These are phyloP conservation scores for Hansenula lynferdii DNA, from an alignment of 1,139 yeast species.

Conservation along the genomic window DNA sequence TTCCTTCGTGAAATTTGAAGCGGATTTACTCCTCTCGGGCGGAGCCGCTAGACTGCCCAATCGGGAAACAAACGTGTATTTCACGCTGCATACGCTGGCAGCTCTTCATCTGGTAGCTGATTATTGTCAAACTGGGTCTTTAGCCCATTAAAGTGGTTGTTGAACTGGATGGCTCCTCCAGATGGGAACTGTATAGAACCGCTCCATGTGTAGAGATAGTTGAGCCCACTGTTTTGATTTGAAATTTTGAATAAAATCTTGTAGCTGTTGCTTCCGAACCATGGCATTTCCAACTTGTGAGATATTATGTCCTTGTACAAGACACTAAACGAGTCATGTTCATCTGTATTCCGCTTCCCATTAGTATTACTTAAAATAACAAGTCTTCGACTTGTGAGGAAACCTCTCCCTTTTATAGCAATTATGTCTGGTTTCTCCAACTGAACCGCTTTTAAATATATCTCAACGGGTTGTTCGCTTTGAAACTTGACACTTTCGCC, in stretches of 20 bases:
- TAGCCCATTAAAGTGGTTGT: slow-evolving; percentile 26
- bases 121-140: slow-evolving; percentile 32
- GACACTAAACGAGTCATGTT: slow-evolving; percentile 27
- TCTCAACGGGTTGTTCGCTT: slow-evolving; percentile 13
- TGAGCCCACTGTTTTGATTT: slow-evolving; percentile 38
- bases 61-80: slow-evolving; percentile 5
- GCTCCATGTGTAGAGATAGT: slow-evolving; percentile 34
- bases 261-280: slow-evolving; percentile 54
- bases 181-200: slow-evolving; percentile 39
- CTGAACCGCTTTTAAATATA: slow-evolving; percentile 16
- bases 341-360: neutral
- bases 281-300: slow-evolving; percentile 42
- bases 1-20: neutral
- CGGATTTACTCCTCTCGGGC: too few species aligned
- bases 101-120: slow-evolving; percentile 39
- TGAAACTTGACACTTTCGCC: slow-evolving; percentile 14
- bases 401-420: slow-evolving; percentile 25
- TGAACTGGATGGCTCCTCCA: slow-evolving; percentile 44
- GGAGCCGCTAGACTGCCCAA: slow-evolving; percentile 10
- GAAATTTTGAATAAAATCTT: slow-evolving; percentile 37
- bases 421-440: slow-evolving; percentile 22
- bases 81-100: slow-evolving; percentile 34
- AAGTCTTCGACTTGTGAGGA: slow-evolving; percentile 28
- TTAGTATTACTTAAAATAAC: slow-evolving; percentile 29
- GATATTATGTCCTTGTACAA: slow-evolving; percentile 19